Base-by-base conservation (phyloP, 768 basidiomycete species). In the Pleurotus pulmonarius region DNA sequence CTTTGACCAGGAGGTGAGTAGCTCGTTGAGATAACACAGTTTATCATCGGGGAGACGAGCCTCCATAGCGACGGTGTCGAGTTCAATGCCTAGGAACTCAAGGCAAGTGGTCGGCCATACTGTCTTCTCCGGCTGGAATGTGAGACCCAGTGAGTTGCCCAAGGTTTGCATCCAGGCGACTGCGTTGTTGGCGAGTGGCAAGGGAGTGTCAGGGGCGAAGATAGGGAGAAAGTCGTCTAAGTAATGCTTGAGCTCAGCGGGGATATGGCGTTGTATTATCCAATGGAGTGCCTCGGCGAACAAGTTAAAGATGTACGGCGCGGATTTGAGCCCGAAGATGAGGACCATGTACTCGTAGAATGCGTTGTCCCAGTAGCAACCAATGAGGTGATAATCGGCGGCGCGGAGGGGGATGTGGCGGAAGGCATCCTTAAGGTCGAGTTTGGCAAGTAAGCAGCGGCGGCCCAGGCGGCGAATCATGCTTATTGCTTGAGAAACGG, bases 271-370 rank as follows among this genome's bases (percentile, higher is more conserved):
- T n/a, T 63, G 55, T 16, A 73, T 67, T 47, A 26, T 26, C 26
- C 26, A 26, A 26, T 26, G 26, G 26, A 26, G 26, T 8, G 26
- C 26, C 8, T 26, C 26, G 8, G 26, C 26, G 8, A 26, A 26
- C 26, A 26, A 26, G 26, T 26, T 26, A 8, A 26, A 26, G 26
- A 26, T 26, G 26, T 26, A 26, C 8, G 26, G 26, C 8, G 26
- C 26, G 5, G 26, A 26, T 26, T 74, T 74, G 72, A 71, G 75
- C 51, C 73, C 72, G 5, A 75, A 64, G 52, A 73, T 64, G 1
- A 70, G 61, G 0, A 48, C 46, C 18, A 48, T n/a, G 26, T n/a
- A 20, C 8, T 48, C 18, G 8, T 29, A 48, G 20, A 48, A 29
- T n/a, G 18, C 20, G n/a, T 13, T n/a, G 18, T 22, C 20, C 46